A percentile compares a stretch with the other conserved stretches of the same genome.
Conservation (phyloP, 2,329 filamentous ascomycete genomes). For the Penicillium sp. region DNA sequence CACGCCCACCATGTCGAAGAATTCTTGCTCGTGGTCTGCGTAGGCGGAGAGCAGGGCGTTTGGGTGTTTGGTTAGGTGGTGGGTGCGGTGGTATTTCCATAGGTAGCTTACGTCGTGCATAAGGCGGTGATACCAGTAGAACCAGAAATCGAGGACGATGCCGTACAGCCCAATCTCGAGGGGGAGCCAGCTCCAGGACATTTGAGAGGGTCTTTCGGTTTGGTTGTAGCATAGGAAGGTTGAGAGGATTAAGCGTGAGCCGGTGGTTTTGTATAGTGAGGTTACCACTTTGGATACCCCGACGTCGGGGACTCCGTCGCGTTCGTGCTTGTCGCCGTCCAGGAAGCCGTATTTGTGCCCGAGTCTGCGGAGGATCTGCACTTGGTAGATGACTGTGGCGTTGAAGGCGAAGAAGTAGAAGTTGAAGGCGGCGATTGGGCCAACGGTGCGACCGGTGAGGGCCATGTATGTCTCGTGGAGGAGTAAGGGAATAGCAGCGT, state of each 20-base stretch:
- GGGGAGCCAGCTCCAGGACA: conserved; percentile 36
- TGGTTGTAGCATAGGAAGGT: conserved; percentile 31
- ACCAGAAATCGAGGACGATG: conserved; percentile 27
- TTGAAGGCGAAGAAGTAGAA: conserved; percentile 44
- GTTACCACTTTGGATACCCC: conserved; percentile 35
- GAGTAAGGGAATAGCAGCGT: conserved; percentile 39
- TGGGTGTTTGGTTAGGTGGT: conserved; percentile 48
- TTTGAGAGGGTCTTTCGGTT: conserved; percentile 22
- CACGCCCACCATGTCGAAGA: conserved; percentile 44
- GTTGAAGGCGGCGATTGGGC: conserved; percentile 32
- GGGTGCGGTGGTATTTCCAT: conserved; percentile 47
- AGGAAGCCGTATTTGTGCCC: conserved; percentile 24
- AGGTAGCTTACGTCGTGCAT: conserved; percentile 44
- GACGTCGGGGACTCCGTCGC: conserved; percentile 43
- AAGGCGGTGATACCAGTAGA: conserved; percentile 30
- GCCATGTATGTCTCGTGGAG: conserved; percentile 38
- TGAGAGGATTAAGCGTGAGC: conserved; percentile 33
- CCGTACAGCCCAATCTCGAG: conserved; percentile 32
- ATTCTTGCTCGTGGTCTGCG: conserved; percentile 44
- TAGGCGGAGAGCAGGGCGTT: conserved; percentile 44
- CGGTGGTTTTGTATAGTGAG: conserved; percentile 36
- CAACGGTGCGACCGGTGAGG: conserved; percentile 32
- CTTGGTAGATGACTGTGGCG: conserved; percentile 39
- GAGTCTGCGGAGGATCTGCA: conserved; percentile 22
- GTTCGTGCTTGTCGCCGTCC: conserved; percentile 24